Conservation (phyloP, 2,329 filamentous ascomycete genomes). For the Endothia cerciana region DNA sequence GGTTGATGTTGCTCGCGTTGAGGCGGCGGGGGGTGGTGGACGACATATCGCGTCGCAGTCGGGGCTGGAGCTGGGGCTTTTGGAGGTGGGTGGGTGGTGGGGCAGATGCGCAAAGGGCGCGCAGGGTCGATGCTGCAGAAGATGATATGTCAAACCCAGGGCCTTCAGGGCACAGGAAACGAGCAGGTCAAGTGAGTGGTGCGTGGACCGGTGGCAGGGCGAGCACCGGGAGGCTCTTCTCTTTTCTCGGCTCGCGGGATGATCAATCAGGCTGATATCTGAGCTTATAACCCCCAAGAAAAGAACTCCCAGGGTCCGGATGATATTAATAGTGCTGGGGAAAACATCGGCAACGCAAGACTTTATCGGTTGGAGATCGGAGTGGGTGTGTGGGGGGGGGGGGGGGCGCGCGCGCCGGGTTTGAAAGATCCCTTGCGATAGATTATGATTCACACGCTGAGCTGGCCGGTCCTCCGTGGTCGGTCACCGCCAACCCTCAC, state of each 20-base stretch:
- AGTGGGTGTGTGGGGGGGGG: background rate
- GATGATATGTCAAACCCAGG: constrained; percentile 4
- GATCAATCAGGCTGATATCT: no score
- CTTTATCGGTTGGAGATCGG: constrained; percentile 9
- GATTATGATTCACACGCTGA: background rate
- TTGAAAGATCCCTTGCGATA: background rate
- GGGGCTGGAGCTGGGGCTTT: constrained; percentile 30
- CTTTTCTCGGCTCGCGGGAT: background rate
- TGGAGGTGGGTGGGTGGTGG: constrained; percentile 27
- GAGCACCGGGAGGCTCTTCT: no score
- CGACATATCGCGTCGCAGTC: constrained; percentile 40
- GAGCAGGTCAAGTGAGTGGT: background rate
- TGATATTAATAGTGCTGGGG: background rate
- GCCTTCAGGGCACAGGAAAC: background rate
- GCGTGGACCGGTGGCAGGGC: background rate
- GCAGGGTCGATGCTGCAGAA: constrained; percentile 26
- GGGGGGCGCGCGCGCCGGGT: background rate
- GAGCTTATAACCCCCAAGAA: background rate
- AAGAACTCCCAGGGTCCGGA: constrained; percentile 12
- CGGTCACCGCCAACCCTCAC: background rate
- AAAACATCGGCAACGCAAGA: background rate
- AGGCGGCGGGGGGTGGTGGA: constrained; percentile 53
- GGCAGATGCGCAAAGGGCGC: constrained; percentile 25
- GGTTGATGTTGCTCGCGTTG: constrained; percentile 88
- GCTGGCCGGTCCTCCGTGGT: background rate